Evolutionary conservation across 192 early-diverging fungal genomes (phyloP), one percentile per base, ranked within the genome.

Genomic region (Haplosporangium gracile): DNA sequence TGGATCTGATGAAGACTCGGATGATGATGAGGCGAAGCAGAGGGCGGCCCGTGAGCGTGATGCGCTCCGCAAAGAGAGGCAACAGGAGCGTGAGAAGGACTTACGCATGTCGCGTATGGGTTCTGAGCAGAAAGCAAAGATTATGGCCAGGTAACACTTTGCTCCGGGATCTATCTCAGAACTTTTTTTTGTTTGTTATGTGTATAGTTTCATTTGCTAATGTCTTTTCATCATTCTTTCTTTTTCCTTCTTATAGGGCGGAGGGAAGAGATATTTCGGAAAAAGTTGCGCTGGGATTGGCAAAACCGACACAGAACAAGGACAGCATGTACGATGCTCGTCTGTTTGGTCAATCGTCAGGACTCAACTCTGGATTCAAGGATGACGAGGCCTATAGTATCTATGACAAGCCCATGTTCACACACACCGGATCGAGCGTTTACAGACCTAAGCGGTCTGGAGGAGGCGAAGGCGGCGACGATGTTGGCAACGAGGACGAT

Each of bases 401-500:
- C 10, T 99, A 99, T 82, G 99, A 99, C 88, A 99, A 99, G 89
- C 97, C 98, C 38, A 89, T 99, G 75, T 99, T 99, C 84, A 88
- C 81, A 10, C 88, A 93, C 36, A 90, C 91, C 9, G 89, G 87
- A 16, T 92, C 92, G 5, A 91, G 91, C 42, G 96, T 97, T 26
- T 99, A 99, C 90, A 90, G 95, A 55, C 97, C 97, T 29, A 94
- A 94, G 76, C 87, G 88, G 10, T 88, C 89, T 32, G 87, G 82
- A 5, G 96, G 95, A 5, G 96, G 95, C 38, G 88, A 82, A 2
- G 95, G 94, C 39, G 81, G 88, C 7, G 90, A 90, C 68, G 92
- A 91, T 29, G 95, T 94, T 68, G 94, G 93, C 22, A 89, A 91
- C 71, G 91, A 90, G 43, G 95, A 96, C 32, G 89, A 92, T 70